Evolutionary conservation across 2,329 filamentous ascomycete species (phyloP).

Genomic region (Calonectria naviculata): DNA sequence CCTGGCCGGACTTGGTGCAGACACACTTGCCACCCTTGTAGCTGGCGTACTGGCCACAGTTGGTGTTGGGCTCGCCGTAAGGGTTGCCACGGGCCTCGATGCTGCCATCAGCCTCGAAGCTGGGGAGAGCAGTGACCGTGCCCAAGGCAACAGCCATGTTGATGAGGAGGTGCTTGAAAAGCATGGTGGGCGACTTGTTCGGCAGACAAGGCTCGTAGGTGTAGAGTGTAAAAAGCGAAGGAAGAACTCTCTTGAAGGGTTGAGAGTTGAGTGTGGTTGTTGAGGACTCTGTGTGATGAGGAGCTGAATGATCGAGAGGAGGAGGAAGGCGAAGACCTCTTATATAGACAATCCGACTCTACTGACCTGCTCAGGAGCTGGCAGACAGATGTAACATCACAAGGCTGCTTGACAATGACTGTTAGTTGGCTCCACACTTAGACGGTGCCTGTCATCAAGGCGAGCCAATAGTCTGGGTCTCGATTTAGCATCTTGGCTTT

Average conservation of each 20-base stretch:
- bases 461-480: neutral
- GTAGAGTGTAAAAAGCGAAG: slow-evolving; percentile 7
- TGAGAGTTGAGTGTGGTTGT: neutral
- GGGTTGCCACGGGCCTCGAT: slow-evolving; percentile 29
- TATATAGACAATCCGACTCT: neutral
- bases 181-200: slow-evolving; percentile 33
- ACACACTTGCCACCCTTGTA: slow-evolving; percentile 29
- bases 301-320: neutral
- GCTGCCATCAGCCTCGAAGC: slow-evolving; percentile 23
- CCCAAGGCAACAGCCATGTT: slow-evolving; percentile 30
- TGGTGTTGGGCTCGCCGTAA: neutral
- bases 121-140: slow-evolving; percentile 33
- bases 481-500: neutral
- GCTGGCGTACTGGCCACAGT: slow-evolving; percentile 29
- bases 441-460: neutral
- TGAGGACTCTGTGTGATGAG: neutral
- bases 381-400: neutral
- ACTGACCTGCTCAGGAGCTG: neutral
- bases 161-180: slow-evolving; percentile 33
- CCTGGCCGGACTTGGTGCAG: neutral
- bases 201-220: slow-evolving; percentile 8
- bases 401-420: neutral
- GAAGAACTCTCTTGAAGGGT: neutral
- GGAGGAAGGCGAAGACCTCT: neutral
- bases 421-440: neutral